phyloP scores from a whole-genome alignment of 164 flowering plant species.

The Tinospora cordifolia region DNA sequence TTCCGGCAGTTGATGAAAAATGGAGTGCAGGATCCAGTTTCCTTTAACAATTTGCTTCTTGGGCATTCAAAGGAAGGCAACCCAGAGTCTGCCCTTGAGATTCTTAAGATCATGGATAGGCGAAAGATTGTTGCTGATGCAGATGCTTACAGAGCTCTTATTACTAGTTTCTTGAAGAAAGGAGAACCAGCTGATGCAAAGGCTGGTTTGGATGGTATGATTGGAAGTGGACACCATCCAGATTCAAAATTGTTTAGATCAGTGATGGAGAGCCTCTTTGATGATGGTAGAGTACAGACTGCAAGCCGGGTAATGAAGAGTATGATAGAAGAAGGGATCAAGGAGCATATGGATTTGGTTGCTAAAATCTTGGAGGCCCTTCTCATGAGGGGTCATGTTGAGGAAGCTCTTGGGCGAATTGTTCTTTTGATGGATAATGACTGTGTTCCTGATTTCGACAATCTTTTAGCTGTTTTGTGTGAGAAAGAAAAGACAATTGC shows the following conservation, averaged over 20 bases:
- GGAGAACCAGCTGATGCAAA: constrained; percentile 86
- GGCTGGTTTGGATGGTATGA: constrained; percentile 66
- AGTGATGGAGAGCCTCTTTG: constrained; percentile 68
- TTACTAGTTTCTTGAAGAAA: constrained; percentile 56
- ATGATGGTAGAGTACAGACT: constrained; percentile 80
- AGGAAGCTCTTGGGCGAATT: constrained; percentile 85
- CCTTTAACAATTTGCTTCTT: constrained; percentile 62
- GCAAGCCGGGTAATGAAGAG: constrained; percentile 85
- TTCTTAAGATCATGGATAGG: constrained; percentile 72
- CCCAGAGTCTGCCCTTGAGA: constrained; percentile 63
- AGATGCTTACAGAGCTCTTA: constrained; percentile 19
- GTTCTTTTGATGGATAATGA: constrained; percentile 52
- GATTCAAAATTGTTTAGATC: constrained; percentile 52
- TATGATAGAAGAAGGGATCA: constrained; percentile 90
- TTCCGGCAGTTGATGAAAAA: constrained; percentile 64
- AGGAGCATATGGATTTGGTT: constrained; percentile 76
- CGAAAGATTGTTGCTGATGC: constrained; percentile 50
- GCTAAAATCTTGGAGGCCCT: constrained; percentile 84
- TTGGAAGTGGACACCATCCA: constrained; percentile 65
- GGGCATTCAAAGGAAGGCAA: constrained; percentile 75
- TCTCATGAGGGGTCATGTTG: constrained; percentile 88
- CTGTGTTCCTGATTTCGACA: constrained; percentile 48
- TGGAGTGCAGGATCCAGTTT: constrained; percentile 55
- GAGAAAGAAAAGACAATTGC: constrained; percentile 79
- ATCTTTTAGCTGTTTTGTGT: constrained; percentile 50